Evolutionary conservation across 176 grass and related monocot genomes (phyloP), one percentile per base, ranked within the genome.

Genomic region (Oryza glumipatula): DNA sequence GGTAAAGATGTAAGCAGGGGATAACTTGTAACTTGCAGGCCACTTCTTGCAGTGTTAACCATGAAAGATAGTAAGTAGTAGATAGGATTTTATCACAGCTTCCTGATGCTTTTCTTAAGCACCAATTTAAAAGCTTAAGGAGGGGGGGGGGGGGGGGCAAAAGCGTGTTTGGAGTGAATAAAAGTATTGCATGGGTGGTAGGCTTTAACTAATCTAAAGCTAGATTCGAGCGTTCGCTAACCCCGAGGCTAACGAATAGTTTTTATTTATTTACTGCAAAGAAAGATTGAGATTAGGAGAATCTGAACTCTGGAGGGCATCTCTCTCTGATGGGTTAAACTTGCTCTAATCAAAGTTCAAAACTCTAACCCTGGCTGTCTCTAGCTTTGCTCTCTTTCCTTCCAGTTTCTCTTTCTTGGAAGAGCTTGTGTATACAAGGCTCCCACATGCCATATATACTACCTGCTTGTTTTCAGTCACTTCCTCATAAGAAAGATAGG

Each of bases 181-280:
- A 72, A 83, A 88, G 68, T 88, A 79, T 85, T 74, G 82, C 83
- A 90, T 82, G 82, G 82, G 80, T 75, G 74, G 48, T 76, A 68
- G 69, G 78, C 78, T 88, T 92, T 86, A 85, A 92, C 79, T 92
- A 92, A 82, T 86, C 68, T 79, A 88, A 88, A 92, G 90, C 90
- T 88, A 85, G 86, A 86, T 92, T 86, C 86, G 83, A 86, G 90
- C 90, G 5, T 60, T 76, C 11, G 58, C 58, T 44, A 39, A 22
- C 49, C 72, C 86, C 78, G 78, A 92, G 86, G 74, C 82, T 92
- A 88, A 81, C 82, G 81, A 91, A 84, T 91, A 67, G 76, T 91
- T 87, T 39, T 73, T 60, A 56, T 73, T 74, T 83, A 68, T 76
- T 82, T 88, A 23, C 82, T 21, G 84, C 82, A 86, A 67, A 74